Evolutionary conservation across 2,329 filamentous ascomycete species (phyloP).

Genomic region (Hymenoscyphus linearis): DNA sequence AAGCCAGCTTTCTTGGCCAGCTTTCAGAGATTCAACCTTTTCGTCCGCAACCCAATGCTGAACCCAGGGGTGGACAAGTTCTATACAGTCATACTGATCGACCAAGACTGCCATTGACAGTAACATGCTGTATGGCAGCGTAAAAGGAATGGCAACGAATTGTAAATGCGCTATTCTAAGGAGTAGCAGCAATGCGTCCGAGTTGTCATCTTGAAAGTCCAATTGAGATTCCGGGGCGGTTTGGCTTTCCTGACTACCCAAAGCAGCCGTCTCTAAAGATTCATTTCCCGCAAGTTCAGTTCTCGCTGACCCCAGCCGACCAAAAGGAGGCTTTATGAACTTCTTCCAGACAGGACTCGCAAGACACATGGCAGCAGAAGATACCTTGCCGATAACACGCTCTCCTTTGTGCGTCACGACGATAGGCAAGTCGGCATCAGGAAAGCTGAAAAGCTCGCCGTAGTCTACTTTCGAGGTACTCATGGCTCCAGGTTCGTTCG

Average conservation of each 20-base stretch:
- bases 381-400: conserved; percentile 5
- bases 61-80: not conserved
- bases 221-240: not conserved
- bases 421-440: conserved; percentile 3
- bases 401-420: conserved; percentile 5
- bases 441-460: conserved; percentile 2
- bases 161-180: not conserved
- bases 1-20: not conserved
- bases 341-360: conserved; percentile 16
- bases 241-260: not conserved
- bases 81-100: not conserved
- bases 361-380: conserved; percentile 7
- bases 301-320: no score
- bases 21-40: not conserved
- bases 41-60: not conserved
- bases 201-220: not conserved
- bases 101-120: not conserved
- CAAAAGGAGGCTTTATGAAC: not conserved
- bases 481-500: not conserved
- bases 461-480: not conserved
- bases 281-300: not conserved
- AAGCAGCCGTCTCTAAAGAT: not conserved
- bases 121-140: not conserved
- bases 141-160: not conserved
- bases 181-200: not conserved